Percentiles rank a stretch among this genome's conserved stretches.
phyloP scores from a whole-genome alignment of 257 asterid genomes.

The Salvia miltiorrhiza region DNA sequence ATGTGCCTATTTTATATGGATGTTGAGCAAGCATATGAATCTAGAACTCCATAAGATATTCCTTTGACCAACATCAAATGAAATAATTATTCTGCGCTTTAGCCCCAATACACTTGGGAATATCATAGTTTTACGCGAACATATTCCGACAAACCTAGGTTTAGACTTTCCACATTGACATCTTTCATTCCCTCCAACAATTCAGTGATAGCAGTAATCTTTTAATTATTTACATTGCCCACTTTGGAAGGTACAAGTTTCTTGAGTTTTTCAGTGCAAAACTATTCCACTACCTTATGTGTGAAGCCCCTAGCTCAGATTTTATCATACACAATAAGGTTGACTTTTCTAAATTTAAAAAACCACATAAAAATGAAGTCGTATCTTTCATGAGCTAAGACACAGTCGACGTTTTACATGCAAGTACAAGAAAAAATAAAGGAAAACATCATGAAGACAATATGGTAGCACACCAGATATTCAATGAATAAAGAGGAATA shows the following conservation, averaged over 20 bases:
- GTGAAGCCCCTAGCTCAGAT: background rate
- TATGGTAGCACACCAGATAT: background rate
- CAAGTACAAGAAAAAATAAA: background rate
- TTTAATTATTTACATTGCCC: background rate
- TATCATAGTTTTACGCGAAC: background rate
- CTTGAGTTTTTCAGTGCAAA: background rate
- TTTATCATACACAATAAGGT: background rate
- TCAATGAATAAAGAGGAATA: too few species aligned
- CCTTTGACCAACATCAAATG: background rate
- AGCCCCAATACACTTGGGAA: background rate
- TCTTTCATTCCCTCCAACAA: background rate
- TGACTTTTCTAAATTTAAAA: background rate
- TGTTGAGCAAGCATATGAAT: background rate
- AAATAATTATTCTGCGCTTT: background rate
- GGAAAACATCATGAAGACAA: background rate
- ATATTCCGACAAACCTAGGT: background rate
- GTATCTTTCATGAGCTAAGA: background rate
- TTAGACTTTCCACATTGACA: background rate
- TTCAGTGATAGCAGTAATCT: background rate
- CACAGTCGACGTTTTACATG: background rate
- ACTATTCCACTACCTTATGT: background rate
- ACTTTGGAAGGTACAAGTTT: constrained; percentile 1
- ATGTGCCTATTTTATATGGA: background rate
- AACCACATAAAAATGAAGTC: background rate
- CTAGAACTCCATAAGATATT: background rate